Evolutionary conservation across 73 alveolate genomes (phyloP), one percentile per base, ranked within the genome.

Genomic region (Paramecium tetraurelia): DNA sequence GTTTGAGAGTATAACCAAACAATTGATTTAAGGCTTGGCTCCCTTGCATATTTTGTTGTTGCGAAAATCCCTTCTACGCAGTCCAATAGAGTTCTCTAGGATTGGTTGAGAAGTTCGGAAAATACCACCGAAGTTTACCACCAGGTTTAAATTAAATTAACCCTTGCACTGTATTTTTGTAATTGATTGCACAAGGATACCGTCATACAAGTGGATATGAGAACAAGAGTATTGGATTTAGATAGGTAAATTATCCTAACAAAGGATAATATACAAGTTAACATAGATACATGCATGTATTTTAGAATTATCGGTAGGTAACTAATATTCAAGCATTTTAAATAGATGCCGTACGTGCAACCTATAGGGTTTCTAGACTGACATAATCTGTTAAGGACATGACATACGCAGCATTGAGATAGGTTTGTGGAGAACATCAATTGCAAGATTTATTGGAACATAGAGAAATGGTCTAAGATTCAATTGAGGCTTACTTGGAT

Each of bases 51-150:
- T 80, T 40, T 24, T 80, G 70, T 46, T 80, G 90, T 80, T 80
- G 90, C 27, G 90, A 80, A 27, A 80, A 80, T 80, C 90, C 90
- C 14, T 80, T 80, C 75, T 80, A 80, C 46, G 90, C 90, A 31
- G 90, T 80, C 43, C 33, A 80, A 41, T 18, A 80, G 35, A 31
- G 63, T 63, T 24, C 46, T 11, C 0, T 80, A 3, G 90, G 90
- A 18, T 24, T 80, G 24, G 90, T 80, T 11, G 90, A 80, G 29
- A 80, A 80, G 75, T 80, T 80, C 12, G 90, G 90, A 5, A 80
- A 80, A 22, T 80, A 41, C 12, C 27, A 41, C 50, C 44, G 90
- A 44, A 41, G 75, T 43, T 35, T 80, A 14, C 57, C 46, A 44
- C 76, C 90, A 80, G 90, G 90, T 43, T 14, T 80, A 41, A 80